Evolutionary conservation across 441 rosid genomes (phyloP).

Genomic region (Viola pubescens): DNA sequence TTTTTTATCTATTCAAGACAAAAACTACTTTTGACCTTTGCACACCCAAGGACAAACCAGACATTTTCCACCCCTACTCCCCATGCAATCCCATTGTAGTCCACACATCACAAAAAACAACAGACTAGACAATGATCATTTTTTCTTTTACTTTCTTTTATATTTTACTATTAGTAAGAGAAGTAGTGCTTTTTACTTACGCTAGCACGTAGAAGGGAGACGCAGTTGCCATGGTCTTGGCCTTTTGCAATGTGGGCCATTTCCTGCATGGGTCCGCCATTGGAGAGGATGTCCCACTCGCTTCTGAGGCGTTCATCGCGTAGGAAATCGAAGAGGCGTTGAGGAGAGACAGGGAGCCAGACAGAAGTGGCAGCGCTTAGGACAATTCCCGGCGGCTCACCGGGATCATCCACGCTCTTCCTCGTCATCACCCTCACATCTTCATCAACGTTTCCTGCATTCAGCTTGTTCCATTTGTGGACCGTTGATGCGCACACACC

Average conservation of each 20-base stretch:
- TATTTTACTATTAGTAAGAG: not conserved
- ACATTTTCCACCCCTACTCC: not conserved
- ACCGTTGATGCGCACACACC: constrained; percentile 80
- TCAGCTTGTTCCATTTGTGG: constrained; percentile 72
- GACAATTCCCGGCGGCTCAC: constrained; percentile 86
- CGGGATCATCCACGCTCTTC: constrained; percentile 70
- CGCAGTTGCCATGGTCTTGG: constrained; percentile 82
- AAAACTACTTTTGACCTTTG: constrained; percentile 22
- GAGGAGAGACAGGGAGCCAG: constrained; percentile 78
- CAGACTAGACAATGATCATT: too few species aligned
- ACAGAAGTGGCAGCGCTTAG: constrained; percentile 87
- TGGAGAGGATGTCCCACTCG: constrained; percentile 90
- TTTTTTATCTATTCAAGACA: constrained; percentile 25
- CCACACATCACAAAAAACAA: not conserved
- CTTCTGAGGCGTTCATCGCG: constrained; percentile 82
- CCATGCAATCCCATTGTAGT: not conserved
- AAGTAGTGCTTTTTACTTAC: constrained; percentile 19
- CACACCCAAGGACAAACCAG: constrained; percentile 18
- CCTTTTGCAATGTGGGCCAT: constrained; percentile 90
- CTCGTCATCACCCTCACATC: constrained; percentile 83
- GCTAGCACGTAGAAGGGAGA: constrained; percentile 72
- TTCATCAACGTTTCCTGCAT: constrained; percentile 59
- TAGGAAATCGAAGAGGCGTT: constrained; percentile 67
- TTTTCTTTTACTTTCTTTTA: not conserved
- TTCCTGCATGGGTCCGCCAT: constrained; percentile 90